Evolutionary conservation across 768 basidiomycete species (phyloP).

Genomic region (Tulasnella calospora): DNA sequence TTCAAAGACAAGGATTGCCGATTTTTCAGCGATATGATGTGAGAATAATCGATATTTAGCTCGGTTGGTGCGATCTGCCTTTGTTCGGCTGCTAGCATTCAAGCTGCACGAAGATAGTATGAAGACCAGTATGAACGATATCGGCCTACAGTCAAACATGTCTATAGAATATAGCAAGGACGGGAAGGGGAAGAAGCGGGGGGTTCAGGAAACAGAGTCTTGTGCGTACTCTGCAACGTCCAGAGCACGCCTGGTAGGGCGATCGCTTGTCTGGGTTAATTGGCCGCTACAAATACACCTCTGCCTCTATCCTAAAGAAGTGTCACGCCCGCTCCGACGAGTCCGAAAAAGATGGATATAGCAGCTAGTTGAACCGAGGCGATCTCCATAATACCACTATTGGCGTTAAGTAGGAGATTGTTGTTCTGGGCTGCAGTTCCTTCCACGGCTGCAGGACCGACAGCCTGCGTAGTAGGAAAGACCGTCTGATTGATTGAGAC

Average conservation of each 20-base stretch:
- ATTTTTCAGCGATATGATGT: too few relatives aligned
- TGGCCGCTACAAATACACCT: neutral
- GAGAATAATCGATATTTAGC: too few relatives aligned
- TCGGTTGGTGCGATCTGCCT: too few relatives aligned
- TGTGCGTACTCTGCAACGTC: neutral
- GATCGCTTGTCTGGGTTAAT: too few relatives aligned
- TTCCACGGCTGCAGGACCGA: neutral
- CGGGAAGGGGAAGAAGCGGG: neutral
- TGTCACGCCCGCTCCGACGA: neutral
- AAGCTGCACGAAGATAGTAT: neutral
- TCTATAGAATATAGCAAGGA: neutral
- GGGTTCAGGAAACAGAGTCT: neutral
- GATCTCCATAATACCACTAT: neutral
- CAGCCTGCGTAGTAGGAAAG: neutral
- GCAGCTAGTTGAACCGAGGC: neutral
- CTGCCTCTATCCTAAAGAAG: neutral
- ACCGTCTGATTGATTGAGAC: neutral
- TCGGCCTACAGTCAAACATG: neutral
- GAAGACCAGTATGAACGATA: neutral
- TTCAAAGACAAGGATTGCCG: too few relatives aligned
- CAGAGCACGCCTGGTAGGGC: neutral
- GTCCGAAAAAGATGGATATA: neutral
- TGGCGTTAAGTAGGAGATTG: neutral
- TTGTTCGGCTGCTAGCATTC: too few relatives aligned
- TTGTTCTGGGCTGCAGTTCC: neutral